phyloP scores from a whole-genome alignment of 371 early-diverging fungal species.

The Rhizopus arrhizus region DNA sequence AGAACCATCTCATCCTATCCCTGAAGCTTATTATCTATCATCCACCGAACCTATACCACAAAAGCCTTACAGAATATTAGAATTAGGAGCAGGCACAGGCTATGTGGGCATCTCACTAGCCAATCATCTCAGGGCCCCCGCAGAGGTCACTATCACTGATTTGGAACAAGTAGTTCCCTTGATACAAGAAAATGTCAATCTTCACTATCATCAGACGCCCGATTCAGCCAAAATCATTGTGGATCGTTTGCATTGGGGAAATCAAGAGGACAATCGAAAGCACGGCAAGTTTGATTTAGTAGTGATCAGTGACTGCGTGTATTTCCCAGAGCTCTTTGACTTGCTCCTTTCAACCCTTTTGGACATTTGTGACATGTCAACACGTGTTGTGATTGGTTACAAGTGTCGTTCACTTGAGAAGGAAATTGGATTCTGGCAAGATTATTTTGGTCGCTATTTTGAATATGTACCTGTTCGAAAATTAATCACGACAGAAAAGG shows the following conservation, averaged over 20 bases:
- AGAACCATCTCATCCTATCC: constrained; percentile 39
- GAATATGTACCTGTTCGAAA: constrained; percentile 46
- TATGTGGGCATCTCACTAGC: constrained; percentile 62
- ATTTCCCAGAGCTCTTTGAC: constrained; percentile 60
- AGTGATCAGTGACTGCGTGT: constrained; percentile 60
- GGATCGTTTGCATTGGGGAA: constrained; percentile 60
- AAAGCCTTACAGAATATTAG: constrained; percentile 40
- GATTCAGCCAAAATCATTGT: constrained; percentile 34
- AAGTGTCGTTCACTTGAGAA: constrained; percentile 61
- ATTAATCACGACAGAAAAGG: background rate
- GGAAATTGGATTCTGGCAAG: constrained; percentile 65
- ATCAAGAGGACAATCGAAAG: constrained; percentile 32
- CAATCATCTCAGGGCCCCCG: constrained; percentile 33
- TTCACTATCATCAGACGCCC: constrained; percentile 14
- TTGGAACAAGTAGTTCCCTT: constrained; percentile 58
- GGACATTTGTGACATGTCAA: constrained; percentile 42
- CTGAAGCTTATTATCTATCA: constrained; percentile 26
- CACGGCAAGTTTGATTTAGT: constrained; percentile 51
- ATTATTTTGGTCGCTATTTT: constrained; percentile 61
- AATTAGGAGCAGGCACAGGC: constrained; percentile 62
- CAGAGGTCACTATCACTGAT: constrained; percentile 57
- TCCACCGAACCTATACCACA: constrained; percentile 1
- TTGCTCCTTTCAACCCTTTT: constrained; percentile 49
- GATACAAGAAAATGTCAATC: constrained; percentile 49
- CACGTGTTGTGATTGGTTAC: constrained; percentile 60